phyloP scores from a whole-genome alignment of 2,329 filamentous ascomycete genomes.

The Purpureocillium lavendulum region DNA sequence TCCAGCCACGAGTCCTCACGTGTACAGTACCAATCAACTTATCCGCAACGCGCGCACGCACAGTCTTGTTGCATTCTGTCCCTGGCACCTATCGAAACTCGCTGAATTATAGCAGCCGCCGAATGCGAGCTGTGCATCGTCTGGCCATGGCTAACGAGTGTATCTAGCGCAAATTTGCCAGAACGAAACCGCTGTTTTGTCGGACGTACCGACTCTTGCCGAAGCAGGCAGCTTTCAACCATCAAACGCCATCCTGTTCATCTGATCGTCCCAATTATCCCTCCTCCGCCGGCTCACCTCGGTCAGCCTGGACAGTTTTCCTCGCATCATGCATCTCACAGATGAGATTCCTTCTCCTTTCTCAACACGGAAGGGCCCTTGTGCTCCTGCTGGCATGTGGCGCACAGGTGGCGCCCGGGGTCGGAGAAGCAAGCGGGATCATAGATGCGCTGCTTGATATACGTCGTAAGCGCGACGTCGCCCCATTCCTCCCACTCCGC shows the following conservation, averaged over 20 bases:
- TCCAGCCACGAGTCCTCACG: too few relatives aligned
- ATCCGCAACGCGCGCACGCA: too few relatives aligned
- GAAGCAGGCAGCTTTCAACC: background rate
- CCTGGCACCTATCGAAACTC: too few relatives aligned
- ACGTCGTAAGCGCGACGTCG: constrained; percentile 51
- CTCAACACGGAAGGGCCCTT: background rate
- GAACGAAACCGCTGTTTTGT: background rate
- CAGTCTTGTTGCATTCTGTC: too few relatives aligned
- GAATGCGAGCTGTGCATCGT: background rate
- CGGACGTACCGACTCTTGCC: background rate
- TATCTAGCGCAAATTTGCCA: constrained; percentile 1
- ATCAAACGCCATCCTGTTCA: constrained; percentile 1
- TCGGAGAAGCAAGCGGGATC: constrained; percentile 42
- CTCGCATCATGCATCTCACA: too few relatives aligned
- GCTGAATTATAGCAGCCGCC: background rate
- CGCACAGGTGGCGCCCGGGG: constrained; percentile 22
- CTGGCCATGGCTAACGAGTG: constrained; percentile 2
- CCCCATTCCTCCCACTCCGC: constrained; percentile 66
- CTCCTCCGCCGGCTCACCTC: too few relatives aligned
- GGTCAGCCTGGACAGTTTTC: too few relatives aligned
- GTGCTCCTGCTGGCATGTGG: background rate
- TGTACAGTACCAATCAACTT: too few relatives aligned
- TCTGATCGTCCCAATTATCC: too few relatives aligned
- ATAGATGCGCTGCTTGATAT: constrained; percentile 53
- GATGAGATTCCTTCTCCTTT: background rate